phyloP scores from a whole-genome alignment of 768 basidiomycete species.

The Piloderma croceum region DNA sequence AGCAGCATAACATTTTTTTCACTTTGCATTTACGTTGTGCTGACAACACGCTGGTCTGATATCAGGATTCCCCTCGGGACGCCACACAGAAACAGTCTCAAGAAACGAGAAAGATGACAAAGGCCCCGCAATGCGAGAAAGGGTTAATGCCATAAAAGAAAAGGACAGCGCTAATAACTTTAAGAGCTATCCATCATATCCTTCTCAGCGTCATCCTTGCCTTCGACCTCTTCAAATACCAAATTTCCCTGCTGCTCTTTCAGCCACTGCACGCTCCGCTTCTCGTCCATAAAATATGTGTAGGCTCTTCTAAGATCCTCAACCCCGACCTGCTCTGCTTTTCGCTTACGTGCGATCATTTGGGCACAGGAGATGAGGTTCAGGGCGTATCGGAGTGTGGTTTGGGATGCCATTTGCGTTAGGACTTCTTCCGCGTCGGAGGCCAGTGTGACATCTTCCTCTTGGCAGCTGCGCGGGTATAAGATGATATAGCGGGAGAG shows the following conservation, averaged over 20 bases:
- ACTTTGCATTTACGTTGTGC: slow-evolving; percentile 1
- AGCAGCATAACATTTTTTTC: slow-evolving; percentile 45
- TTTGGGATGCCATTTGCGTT: slow-evolving; percentile 82
- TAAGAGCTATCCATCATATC: slow-evolving; percentile 34
- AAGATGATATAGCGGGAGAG: not conserved
- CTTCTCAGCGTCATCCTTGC: slow-evolving; percentile 28
- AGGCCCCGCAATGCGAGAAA: slow-evolving; percentile 49
- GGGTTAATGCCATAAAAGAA: slow-evolving; percentile 55
- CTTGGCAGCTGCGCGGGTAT: slow-evolving; percentile 87
- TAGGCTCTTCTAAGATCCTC: slow-evolving; percentile 84
- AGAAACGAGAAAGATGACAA: slow-evolving; percentile 55
- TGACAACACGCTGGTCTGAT: slow-evolving; percentile 3
- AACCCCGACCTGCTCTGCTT: slow-evolving; percentile 73
- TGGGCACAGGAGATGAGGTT: slow-evolving; percentile 93
- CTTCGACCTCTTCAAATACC: slow-evolving; percentile 66
- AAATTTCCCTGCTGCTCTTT: slow-evolving; percentile 75
- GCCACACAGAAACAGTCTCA: slow-evolving; percentile 59
- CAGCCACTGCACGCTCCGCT: slow-evolving; percentile 86
- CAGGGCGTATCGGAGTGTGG: slow-evolving; percentile 89
- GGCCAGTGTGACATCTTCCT: slow-evolving; percentile 88
- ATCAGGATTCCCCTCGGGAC: slow-evolving; percentile 67
- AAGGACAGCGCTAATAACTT: slow-evolving; percentile 1
- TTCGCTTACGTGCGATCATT: slow-evolving; percentile 79
- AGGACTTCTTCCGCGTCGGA: slow-evolving; percentile 71
- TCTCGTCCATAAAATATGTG: slow-evolving; percentile 89